phyloP scores from a whole-genome alignment of 164 flowering plant genomes.

The Kalanchoe fedtschenkoi region DNA sequence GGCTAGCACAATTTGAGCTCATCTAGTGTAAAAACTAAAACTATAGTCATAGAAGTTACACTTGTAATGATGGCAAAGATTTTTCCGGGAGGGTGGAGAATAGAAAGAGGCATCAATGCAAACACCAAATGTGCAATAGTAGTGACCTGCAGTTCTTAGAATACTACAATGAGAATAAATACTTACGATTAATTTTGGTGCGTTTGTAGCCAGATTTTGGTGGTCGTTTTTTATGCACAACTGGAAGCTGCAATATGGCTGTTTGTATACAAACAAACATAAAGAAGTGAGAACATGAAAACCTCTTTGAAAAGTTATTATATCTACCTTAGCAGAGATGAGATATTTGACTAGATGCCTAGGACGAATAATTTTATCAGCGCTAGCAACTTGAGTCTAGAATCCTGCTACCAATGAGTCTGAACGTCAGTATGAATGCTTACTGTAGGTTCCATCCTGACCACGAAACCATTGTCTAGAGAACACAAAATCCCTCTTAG shows the following conservation, averaged over 20 bases:
- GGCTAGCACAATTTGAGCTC: not conserved
- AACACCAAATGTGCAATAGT: not conserved
- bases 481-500: constrained; percentile 84
- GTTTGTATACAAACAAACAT: constrained; percentile 21
- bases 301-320: not conserved
- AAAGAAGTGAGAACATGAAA: constrained; percentile 5
- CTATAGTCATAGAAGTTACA: too few species aligned
- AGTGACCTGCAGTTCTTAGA: not conserved
- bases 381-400: not conserved
- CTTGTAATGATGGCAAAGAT: too few species aligned
- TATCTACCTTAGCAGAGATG: not conserved
- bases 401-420: not conserved
- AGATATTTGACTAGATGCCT: not conserved
- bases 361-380: not conserved
- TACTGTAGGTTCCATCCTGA: constrained; percentile 93
- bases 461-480: constrained; percentile 95
- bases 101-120: too few species aligned
- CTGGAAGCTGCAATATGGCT: constrained; percentile 88
- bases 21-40: not conserved
- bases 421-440: not conserved
- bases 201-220: constrained; percentile 74
- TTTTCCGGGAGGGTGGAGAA: too few species aligned
- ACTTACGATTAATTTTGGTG: constrained; percentile 72
- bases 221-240: constrained; percentile 65
- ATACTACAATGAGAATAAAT: not conserved